phyloP scores from a whole-genome alignment of 148 eudicot species.

The Chenopodium formosanum region DNA sequence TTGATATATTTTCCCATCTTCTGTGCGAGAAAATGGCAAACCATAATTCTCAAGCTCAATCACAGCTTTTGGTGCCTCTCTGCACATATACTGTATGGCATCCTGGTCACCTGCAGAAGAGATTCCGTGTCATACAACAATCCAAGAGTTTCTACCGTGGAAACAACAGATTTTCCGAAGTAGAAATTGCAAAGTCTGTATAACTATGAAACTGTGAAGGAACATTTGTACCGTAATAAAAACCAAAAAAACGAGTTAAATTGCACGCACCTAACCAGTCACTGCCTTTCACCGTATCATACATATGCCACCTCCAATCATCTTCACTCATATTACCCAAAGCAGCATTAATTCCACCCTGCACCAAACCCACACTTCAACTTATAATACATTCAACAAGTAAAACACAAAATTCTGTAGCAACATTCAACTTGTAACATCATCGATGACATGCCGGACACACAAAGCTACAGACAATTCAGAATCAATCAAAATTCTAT shows the following conservation, averaged over 20 bases:
- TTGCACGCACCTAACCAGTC: conserved; percentile 81
- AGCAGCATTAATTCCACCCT: conserved; percentile 99
- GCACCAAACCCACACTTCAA: conserved; percentile 24
- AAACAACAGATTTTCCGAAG: background rate
- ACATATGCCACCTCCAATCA: conserved; percentile 99
- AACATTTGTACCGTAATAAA: background rate
- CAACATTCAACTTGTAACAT: background rate
- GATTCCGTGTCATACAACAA: background rate
- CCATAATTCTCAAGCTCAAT: conserved; percentile 99
- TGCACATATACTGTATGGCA: conserved; percentile 99
- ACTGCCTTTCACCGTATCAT: conserved; percentile 98
- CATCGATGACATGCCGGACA: background rate
- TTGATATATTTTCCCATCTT: conserved; percentile 97
- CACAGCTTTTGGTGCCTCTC: conserved; percentile 99
- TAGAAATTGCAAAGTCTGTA: background rate
- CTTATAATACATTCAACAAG: background rate
- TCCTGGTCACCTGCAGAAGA: conserved; percentile 87
- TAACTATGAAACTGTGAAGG: background rate
- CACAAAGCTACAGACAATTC: background rate
- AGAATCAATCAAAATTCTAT: background rate
- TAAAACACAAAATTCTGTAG: no score
- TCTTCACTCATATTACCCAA: conserved; percentile 96
- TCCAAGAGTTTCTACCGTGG: background rate
- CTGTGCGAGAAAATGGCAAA: conserved; percentile 96
- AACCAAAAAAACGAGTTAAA: background rate